Base-by-base conservation (phyloP, 2,329 filamentous ascomycete genomes). In the Pseudogymnoascus sp. region DNA sequence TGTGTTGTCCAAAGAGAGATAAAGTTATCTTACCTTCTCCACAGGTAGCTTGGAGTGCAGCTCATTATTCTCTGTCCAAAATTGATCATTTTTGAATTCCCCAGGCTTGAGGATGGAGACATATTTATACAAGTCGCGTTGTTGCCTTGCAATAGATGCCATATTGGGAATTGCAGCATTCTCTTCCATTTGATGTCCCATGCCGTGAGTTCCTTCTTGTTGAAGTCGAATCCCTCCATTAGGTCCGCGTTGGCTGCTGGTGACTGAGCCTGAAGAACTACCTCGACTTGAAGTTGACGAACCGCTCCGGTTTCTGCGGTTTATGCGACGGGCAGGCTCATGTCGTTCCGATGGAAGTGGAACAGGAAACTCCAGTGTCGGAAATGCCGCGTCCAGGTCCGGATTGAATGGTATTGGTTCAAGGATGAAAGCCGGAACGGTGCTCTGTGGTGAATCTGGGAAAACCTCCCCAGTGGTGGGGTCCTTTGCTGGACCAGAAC, bases 401-500 rank as follows among this genome's bases (percentile, higher is more conserved):
- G 57, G 57, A n/a, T 54, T 54, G 47, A 54, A 54, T 9, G 47
- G 47, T 4, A 54, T 22, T 2, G 47, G 28, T 14, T 54, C n/a
- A 14, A 33, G 47, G 16, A 54, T 54, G 47, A 54, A 54, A 20
- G 47, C 47, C 18, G 28, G 47, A 20, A 54, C 20, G 5, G 47
- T 54, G 28, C n/a, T 54, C 16, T 33, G 28, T 20, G 28, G 47
- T 33, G 9, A 18, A 54, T 54, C 47, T 18, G 11, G 28, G n/a
- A 20, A 54, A 7, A 54, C 6, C 4, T 33, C 28, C 9, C 47
- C 47, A 7, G 47, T 54, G 16, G 33, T 14, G n/a, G 47, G 47
- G 28, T 54, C 47, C 28, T 54, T 54, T 54, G 47, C 47, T 54
- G 47, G 47, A 20, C 47, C 47, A 54, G 47, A 54, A 35, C 47